phyloP scores from a whole-genome alignment of 2,329 filamentous ascomycete genomes.

The Aspergillus floridensis region DNA sequence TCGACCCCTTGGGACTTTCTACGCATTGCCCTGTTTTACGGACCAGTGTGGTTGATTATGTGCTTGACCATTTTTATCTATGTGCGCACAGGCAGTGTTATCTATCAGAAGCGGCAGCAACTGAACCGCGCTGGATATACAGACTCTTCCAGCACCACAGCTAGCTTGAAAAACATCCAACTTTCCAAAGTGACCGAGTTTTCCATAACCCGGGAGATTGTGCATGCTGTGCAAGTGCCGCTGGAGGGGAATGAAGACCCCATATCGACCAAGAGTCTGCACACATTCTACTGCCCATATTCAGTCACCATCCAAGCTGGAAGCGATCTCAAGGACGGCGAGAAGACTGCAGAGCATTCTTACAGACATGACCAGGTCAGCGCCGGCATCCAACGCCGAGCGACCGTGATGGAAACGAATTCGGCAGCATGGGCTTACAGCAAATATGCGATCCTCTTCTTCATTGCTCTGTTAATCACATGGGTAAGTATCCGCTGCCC shows the following conservation, averaged over 20 bases:
- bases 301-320: conserved; percentile 30
- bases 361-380: neutral
- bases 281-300: conserved; percentile 26
- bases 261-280: neutral
- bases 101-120: conserved; percentile 58
- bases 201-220: neutral
- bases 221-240: neutral
- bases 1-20: conserved; percentile 64
- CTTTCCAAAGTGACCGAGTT: conserved; percentile 42
- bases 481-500: conserved; percentile 30
- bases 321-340: neutral
- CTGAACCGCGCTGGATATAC: conserved; percentile 55
- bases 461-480: conserved; percentile 43
- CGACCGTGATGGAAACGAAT: conserved; percentile 27
- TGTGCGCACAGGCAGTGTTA: conserved; percentile 36
- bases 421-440: conserved; percentile 40
- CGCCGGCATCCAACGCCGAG: neutral
- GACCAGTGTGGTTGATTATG: conserved; percentile 44
- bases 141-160: conserved; percentile 42
- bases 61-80: conserved; percentile 39
- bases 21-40: conserved; percentile 72
- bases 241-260: neutral
- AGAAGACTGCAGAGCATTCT: neutral
- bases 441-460: conserved; percentile 42
- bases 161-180: conserved; percentile 43